phyloP scores from a whole-genome alignment of 208 protist species.

The Leishmania mexicana region DNA sequence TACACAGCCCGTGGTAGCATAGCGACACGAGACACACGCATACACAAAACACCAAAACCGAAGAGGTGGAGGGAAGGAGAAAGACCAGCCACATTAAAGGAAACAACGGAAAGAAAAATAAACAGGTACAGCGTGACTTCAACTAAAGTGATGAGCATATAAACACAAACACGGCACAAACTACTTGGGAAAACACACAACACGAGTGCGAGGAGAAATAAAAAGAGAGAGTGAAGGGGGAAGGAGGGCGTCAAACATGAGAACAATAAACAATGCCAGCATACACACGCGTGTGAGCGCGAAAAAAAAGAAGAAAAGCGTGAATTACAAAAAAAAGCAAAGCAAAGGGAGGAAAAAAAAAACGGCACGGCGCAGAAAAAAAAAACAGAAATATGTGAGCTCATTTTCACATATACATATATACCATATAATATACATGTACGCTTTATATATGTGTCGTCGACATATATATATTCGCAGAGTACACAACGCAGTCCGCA shows the following conservation, averaged over 20 bases:
- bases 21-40: background rate
- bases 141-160: background rate
- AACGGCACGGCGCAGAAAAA: background rate
- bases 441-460: background rate
- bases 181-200: background rate
- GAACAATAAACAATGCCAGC: background rate
- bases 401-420: background rate
- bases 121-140: background rate
- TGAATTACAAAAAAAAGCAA: background rate
- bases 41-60: background rate
- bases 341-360: background rate
- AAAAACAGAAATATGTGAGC: background rate
- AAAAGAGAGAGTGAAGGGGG: background rate
- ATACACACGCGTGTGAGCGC: background rate
- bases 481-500: background rate
- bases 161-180: too few relatives aligned
- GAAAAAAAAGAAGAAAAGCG: background rate
- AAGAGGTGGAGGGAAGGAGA: background rate
- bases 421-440: background rate
- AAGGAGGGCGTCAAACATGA: background rate
- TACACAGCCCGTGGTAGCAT: background rate
- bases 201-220: background rate
- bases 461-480: background rate
- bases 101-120: background rate
- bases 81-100: background rate